A percentile compares a stretch with the other conserved stretches of the same genome.
Conservation (phyloP, 192 early-diverging fungal genomes). For the Gamsiella multidivaricata region DNA sequence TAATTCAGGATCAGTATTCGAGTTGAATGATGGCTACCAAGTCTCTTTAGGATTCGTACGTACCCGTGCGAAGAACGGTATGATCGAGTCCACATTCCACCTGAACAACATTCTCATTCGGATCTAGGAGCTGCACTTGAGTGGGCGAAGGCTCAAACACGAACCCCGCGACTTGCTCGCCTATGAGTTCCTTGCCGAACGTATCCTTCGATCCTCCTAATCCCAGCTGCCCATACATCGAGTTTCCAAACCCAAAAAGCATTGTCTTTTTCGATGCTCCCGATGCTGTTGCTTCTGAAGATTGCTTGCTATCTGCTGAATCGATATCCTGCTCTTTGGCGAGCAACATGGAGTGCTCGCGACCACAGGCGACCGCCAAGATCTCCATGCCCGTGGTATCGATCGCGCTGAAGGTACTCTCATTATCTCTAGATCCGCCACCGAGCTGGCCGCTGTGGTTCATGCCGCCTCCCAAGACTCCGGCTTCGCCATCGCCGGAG, state of each 20-base stretch:
- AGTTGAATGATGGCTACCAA: background rate
- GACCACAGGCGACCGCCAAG: conserved; percentile 66
- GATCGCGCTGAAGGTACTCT: conserved; percentile 22
- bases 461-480: conserved; percentile 59
- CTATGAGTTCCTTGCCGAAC: conserved; percentile 20
- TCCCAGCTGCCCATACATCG: conserved; percentile 78
- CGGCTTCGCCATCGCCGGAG: conserved; percentile 33
- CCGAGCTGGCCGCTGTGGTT: conserved; percentile 67
- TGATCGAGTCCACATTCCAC: conserved; percentile 79
- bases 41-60: background rate
- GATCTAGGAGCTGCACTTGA: conserved; percentile 24
- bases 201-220: conserved; percentile 54
- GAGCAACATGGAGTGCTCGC: conserved; percentile 75
- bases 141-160: conserved; percentile 51
- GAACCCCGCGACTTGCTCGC: conserved; percentile 31
- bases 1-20: background rate
- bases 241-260: conserved; percentile 73
- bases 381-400: conserved; percentile 42
- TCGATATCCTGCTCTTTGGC: conserved; percentile 1
- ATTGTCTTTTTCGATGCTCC: conserved; percentile 11
- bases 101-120: conserved; percentile 52
- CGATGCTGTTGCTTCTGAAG: background rate
- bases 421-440: conserved; percentile 9
- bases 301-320: background rate
- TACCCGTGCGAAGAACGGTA: conserved; percentile 69